Evolutionary conservation across 2,329 filamentous ascomycete genomes (phyloP), one percentile per base, ranked within the genome.

Genomic region (Decorospora gaudefroyi): DNA sequence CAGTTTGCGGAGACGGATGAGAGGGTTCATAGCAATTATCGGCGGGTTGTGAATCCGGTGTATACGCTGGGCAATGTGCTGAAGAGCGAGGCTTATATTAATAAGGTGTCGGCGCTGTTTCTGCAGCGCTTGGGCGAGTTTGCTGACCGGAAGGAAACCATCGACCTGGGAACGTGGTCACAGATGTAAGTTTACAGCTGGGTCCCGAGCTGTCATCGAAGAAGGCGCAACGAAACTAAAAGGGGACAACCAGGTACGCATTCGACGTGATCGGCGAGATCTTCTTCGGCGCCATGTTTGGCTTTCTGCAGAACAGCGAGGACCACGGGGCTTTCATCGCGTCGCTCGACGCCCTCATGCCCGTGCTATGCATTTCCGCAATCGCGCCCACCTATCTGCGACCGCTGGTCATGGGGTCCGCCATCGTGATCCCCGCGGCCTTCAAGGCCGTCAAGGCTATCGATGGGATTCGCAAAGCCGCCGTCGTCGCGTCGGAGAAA

Each of bases 321-420:
- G 55, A 61, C 21, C 47, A 57, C 22, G 45, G 38, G 4, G 40
- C 29, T 12, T 59, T 43, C 21, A 57, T 59, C 8, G 32, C 46
- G 6, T 43, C 71, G 2, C 52, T 73, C 1, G 65, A 73, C 30
- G 63, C 46, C 6, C 34, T 66, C n/a, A 70, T 64, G 52, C 73
- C 55, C 16, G 61, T 54, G 3, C 22, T 54, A 4, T 49, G 39
- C 22, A 23, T 49, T 15, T 12, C 42, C 4, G 51, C 40, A 3
- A 49, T 56, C 17, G 42, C 32, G 10, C 49, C 55, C 6, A 25
- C 27, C 7, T 40, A 52, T 21, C 8, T 49, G 4, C 44, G 46
- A 15, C 43, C 51, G n/a, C 28, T 53, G 10, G 27, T 51, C 10
- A 43, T 36, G 43, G 29, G 27, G 12, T 36, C 19, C 16, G 47